Evolutionary conservation across 805 yeast genomes (phyloP), one percentile per base, ranked within the genome.

Genomic region (Starmerella sp.): DNA sequence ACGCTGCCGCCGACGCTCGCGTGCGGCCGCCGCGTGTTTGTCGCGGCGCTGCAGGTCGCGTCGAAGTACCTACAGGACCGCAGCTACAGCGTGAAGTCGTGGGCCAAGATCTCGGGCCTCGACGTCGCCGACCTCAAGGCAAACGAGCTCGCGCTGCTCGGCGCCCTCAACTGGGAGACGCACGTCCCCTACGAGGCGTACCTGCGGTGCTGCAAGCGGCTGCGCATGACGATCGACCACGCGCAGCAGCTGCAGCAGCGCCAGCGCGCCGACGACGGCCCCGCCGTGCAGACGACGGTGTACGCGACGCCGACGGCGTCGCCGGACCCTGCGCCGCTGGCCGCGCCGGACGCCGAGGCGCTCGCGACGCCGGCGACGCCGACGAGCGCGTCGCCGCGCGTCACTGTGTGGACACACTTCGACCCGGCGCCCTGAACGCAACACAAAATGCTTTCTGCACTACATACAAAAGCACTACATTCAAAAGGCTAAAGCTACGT

Each of bases 91-190:
- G 75, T 84, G 61, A 75, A 74, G 58, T 78, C 85, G 6, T 87
- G 95, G 95, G 73, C 83, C 51, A 78, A 79, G 65, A 81, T 87
- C 50, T 77, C 87, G 36, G 93, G 95, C 0, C 73, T 84, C 42
- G 64, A 78, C 28, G 63, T 77, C 4, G 60, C 66, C 32, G 82
- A 78, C 55, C 70, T 87, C 52, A 74, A 72, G 57, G 65, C 63
- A 43, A 68, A 80, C 54, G 95, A 87, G 68, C 62, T 75, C 32
- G 66, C 72, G 6, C 72, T 84, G 22, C 74, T 86, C 59, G 64
- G 69, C 39, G 67, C 75, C 6, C 72, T 86, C 53, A 75, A 81
- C 62, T 85, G 82, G 72, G 72, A 77, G 43, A 65, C 83, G 34
- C 78, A 75, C 66, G 71, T 86, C 44, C 77, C 78, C 47, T 73